phyloP scores from a whole-genome alignment of 495 filamentous ascomycete species.

The Delitschia confertaspora region DNA sequence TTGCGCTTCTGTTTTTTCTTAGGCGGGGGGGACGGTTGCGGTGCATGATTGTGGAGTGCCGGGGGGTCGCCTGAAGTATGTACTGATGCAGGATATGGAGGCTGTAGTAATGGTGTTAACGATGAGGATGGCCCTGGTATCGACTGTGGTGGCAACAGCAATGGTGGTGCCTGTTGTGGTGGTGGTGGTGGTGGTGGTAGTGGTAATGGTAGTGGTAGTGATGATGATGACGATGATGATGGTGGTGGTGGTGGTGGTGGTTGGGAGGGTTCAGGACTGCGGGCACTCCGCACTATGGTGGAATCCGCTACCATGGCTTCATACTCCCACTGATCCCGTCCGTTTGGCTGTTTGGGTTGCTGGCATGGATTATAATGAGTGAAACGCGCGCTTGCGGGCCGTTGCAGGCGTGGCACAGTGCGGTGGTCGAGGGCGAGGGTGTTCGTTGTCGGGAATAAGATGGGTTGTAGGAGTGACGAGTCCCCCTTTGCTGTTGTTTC shows the following conservation, averaged over 20 bases:
- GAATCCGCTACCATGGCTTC: constrained; percentile 4
- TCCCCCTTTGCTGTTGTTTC: no score
- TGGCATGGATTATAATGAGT: constrained; percentile 21
- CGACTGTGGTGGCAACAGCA: neutral
- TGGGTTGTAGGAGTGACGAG: neutral
- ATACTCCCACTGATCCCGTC: neutral
- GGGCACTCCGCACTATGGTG: neutral
- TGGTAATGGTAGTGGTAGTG: neutral
- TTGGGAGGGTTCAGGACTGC: neutral
- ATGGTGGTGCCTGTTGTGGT: neutral
- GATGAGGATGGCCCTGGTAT: neutral
- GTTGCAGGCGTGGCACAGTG: no score
- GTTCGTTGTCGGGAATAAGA: constrained; percentile 19
- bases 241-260: neutral
- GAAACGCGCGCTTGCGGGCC: constrained; percentile 9
- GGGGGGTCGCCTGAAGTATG: no score
- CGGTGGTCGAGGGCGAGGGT: no score
- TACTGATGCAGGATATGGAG: no score
- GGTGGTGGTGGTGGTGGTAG: neutral
- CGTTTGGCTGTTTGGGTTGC: neutral
- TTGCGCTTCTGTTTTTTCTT: constrained; percentile 63
- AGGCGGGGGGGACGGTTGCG: constrained; percentile 7
- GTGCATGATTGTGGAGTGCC: no score
- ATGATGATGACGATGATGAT: neutral
- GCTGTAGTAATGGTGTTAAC: no score